These are phyloP conservation scores for Metschnikowia arizonensis DNA, from an alignment of 805 yeast species.

Conservation along the genomic window DNA sequence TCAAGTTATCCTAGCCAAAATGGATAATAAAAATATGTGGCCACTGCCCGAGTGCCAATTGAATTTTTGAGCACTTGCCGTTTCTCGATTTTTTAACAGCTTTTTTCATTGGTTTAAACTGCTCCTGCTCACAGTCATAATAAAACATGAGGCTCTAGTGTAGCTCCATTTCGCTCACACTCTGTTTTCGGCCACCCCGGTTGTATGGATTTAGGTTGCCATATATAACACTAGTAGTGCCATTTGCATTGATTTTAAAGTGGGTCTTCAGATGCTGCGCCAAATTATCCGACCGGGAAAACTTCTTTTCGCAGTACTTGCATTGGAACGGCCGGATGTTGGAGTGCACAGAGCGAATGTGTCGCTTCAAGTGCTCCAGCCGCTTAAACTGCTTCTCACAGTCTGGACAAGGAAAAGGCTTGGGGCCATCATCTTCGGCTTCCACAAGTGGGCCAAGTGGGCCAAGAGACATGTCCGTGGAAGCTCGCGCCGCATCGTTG, in stretches of 20 bases:
- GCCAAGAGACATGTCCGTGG: neutral
- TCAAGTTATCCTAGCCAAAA: too few species aligned
- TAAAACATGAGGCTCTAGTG: neutral
- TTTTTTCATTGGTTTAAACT: too few species aligned
- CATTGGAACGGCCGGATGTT: conserved; percentile 44
- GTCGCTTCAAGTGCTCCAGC: conserved; percentile 42
- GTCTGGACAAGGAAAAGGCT: conserved; percentile 38
- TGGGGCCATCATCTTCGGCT: conserved; percentile 16
- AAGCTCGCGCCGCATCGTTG: neutral
- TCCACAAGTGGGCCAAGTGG: neutral
- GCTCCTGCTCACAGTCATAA: too few species aligned
- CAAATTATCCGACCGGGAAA: conserved; percentile 39
- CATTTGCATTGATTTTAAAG: conserved; percentile 30
- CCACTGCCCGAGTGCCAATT: too few species aligned
- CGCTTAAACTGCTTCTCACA: conserved; percentile 42
- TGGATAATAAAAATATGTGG: too few species aligned
- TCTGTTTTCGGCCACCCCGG: conserved; percentile 18
- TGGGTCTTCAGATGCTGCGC: conserved; percentile 45
- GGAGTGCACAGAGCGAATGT: conserved; percentile 42
- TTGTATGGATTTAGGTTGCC: conserved; percentile 17
- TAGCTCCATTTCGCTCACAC: conserved; percentile 7
- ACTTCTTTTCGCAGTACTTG: conserved; percentile 43
- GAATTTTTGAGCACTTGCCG: too few species aligned
- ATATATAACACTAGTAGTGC: conserved; percentile 19
- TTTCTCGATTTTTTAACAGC: too few species aligned